These are phyloP conservation scores for Priceomyces melissophilus DNA, from an alignment of 805 yeast genomes.

Conservation along the genomic window DNA sequence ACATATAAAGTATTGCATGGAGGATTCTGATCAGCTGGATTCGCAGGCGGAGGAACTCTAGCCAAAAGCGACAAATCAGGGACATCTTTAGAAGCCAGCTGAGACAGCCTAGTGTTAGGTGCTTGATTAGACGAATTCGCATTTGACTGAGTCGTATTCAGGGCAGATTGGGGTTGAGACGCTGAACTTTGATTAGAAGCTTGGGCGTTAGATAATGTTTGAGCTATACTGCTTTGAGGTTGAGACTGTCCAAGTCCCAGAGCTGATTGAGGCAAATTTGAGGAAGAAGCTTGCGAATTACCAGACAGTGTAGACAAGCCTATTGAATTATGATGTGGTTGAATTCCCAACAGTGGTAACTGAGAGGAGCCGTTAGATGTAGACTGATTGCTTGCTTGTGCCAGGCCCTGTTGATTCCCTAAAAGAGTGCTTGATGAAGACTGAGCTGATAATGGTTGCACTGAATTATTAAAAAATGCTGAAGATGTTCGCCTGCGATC, in stretches of 20 bases:
- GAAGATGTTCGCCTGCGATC: conserved; percentile 54
- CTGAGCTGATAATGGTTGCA: conserved; percentile 10
- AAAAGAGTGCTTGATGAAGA: conserved; percentile 9
- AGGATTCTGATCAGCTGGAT: conserved; percentile 98
- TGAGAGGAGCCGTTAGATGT: conserved; percentile 4
- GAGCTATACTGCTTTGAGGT: conserved; percentile 1
- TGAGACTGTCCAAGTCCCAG: conserved; percentile 6
- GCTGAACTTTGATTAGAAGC: conserved; percentile 5
- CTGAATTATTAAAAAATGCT: conserved; percentile 43
- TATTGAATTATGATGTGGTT: conserved; percentile 4
- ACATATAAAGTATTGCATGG: conserved; percentile 97
- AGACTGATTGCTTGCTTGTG: conserved; percentile 14
- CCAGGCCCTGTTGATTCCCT: conserved; percentile 12
- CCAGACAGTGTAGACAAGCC: conserved; percentile 2
- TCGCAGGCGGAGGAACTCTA: conserved; percentile 86
- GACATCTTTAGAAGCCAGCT: conserved; percentile 31
- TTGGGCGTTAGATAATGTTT: conserved; percentile 2
- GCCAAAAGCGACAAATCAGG: conserved; percentile 73
- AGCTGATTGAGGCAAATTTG: conserved; percentile 10
- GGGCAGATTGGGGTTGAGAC: conserved; percentile 5
- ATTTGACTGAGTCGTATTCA: conserved; percentile 6
- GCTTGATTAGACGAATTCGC: conserved; percentile 6
- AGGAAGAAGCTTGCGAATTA: conserved; percentile 15
- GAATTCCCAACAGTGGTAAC: conserved; percentile 4
- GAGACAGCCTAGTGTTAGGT: conserved; percentile 9